Percentiles rank a stretch among this genome's conserved stretches.
Evolutionary conservation across 306 rosid genomes (phyloP).

Genomic region (Glycine soja): DNA sequence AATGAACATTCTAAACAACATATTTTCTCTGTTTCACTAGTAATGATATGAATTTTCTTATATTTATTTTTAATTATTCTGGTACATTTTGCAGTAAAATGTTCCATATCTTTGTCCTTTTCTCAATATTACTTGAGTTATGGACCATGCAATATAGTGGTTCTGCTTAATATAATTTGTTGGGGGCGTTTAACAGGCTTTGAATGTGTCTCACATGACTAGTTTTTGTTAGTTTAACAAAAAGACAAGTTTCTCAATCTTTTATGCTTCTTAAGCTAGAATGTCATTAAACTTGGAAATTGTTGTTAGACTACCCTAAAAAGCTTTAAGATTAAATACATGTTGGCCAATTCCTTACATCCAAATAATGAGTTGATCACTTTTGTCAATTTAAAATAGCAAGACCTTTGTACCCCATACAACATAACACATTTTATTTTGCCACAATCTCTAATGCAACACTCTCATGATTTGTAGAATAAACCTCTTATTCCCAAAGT

Average conservation of each 20-base stretch:
- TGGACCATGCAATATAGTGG: not conserved
- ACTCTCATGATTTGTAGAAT: slow-evolving; percentile 68
- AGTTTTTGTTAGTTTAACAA: slow-evolving; percentile 3
- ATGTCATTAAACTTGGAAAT: slow-evolving; percentile 3
- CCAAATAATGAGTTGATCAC: slow-evolving; percentile 2
- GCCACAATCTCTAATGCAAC: slow-evolving; percentile 44
- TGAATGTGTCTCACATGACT: not conserved
- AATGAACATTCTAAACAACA: no score
- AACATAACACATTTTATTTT: slow-evolving; percentile 3
- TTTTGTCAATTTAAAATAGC: slow-evolving; percentile 15
- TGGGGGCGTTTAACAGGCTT: not conserved
- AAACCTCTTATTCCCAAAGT: slow-evolving; percentile 95
- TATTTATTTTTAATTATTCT: no score
- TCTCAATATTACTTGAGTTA: not conserved
- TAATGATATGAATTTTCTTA: no score
- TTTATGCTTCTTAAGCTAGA: not conserved
- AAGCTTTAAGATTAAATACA: not conserved
- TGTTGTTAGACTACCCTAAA: not conserved
- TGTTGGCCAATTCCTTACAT: slow-evolving; percentile 9
- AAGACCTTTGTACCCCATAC: not conserved
- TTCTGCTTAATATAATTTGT: slow-evolving; percentile 3
- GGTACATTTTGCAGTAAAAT: not conserved
- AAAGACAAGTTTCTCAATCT: slow-evolving; percentile 4
- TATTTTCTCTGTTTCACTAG: no score
- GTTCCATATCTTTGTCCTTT: slow-evolving; percentile 3